Evolutionary conservation across 2,329 filamentous ascomycete genomes (phyloP), one percentile per base, ranked within the genome.

Genomic region (Triangularia setosa): DNA sequence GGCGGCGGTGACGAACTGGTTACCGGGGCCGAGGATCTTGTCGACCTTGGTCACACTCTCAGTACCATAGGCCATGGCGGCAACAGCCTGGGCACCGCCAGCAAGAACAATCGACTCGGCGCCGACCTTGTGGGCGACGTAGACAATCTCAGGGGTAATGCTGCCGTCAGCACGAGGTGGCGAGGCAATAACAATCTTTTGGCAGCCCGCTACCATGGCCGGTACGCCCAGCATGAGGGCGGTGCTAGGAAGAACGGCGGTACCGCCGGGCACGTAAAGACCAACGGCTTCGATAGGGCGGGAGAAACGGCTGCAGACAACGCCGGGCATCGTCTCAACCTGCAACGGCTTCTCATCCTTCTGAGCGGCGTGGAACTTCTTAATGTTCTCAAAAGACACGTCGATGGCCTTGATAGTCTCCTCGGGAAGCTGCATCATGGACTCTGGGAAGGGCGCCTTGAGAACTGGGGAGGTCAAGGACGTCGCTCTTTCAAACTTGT

Each of bases 191-290:
- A 99, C 90, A 66, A 99, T 97, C 78, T 90, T 96, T 79, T 93
- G 87, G 83, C 95, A 99, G 24, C 95, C 95, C 24, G 95, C 95
- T 7, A 98, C 95, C 90, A 96, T 96, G 65, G 95, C 95, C 7
- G 95, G 95, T 4, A 99, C 95, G 74, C 95, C 95, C 61, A 99
- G 85, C 95, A 99, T 99, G 69, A 99, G 89, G 2, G 95, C 95
- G 7, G 95, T 98, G 63, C 93, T 97, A 12, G 95, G 95, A 48
- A 99, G 83, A n/a, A 99, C 95, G 1, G 95, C 95, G 1, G 95
- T 99, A 67, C 95, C 95, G 64, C 95, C 95, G 6, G 95, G 95
- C 16, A 99, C 90, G 77, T 99, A 99, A 5, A 97, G 83, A 68
- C 95, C 95, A n/a, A 99, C 95, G 40, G 93, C 85, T 78, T 98